phyloP scores from a whole-genome alignment of 1,284 basidiomycete species.

The Ustanciosporium gigantosporum region DNA sequence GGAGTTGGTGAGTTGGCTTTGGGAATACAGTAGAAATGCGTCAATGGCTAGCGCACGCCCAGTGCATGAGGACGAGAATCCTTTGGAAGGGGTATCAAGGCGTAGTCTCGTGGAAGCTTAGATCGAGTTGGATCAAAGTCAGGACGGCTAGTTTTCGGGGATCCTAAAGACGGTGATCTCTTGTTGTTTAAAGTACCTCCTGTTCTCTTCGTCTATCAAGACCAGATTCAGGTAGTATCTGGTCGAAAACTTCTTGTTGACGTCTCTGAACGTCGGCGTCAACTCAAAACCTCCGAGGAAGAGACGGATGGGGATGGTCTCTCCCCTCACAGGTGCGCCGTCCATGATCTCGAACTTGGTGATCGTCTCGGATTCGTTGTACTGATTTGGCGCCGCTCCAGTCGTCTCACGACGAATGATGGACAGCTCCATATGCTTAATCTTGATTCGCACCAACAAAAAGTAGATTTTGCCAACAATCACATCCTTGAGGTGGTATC shows the following conservation, averaged over 20 bases:
- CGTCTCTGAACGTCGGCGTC: slow-evolving; percentile 96
- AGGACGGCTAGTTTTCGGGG: slow-evolving; percentile 40
- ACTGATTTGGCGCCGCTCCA: slow-evolving; percentile 83
- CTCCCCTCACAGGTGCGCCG: slow-evolving; percentile 74
- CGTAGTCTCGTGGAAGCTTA: no score
- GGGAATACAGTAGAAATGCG: no score
- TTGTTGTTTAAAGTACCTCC: slow-evolving; percentile 80
- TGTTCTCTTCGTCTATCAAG: slow-evolving; percentile 95
- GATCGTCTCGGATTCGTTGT: slow-evolving; percentile 98
- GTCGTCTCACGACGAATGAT: slow-evolving; percentile 97
- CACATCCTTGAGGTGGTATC: slow-evolving; percentile 97
- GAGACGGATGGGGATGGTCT: slow-evolving; percentile 95
- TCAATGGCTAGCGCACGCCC: no score
- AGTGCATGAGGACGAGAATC: no score
- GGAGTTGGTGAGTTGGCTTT: no score
- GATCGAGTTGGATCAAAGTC: no score
- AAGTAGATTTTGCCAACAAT: slow-evolving; percentile 99
- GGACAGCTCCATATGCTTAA: slow-evolving; percentile 99
- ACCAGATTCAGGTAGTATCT: slow-evolving; percentile 92
- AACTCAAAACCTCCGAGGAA: slow-evolving; percentile 98
- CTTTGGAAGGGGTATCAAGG: no score
- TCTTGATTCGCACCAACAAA: slow-evolving; percentile 96
- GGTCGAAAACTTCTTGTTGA: slow-evolving; percentile 98
- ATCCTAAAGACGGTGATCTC: slow-evolving; percentile 57
- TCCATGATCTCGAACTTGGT: slow-evolving; percentile 99